These are phyloP conservation scores for Cornus controversa DNA, from an alignment of 148 eudicot genomes.

Conservation along the genomic window DNA sequence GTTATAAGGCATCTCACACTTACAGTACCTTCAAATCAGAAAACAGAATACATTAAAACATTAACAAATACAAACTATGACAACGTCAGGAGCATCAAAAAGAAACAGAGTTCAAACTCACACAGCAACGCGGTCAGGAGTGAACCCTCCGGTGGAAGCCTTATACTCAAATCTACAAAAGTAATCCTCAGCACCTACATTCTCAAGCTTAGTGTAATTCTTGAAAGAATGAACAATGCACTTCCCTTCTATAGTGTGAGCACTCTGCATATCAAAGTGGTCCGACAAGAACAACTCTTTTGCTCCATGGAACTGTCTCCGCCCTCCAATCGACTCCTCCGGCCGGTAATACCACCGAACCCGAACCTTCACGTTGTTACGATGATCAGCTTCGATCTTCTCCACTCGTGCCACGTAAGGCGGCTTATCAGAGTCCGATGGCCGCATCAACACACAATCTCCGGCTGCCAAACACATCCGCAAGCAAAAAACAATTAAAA, in stretches of 20 bases:
- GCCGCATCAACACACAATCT: constrained; percentile 56
- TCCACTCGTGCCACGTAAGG: constrained; percentile 51
- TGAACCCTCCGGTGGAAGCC: constrained; percentile 51
- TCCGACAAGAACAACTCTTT: constrained; percentile 56
- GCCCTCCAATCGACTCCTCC: constrained; percentile 52
- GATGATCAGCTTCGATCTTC: constrained; percentile 44
- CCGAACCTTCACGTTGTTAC: constrained; percentile 45
- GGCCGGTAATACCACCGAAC: constrained; percentile 58
- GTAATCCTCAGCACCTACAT: constrained; percentile 51
- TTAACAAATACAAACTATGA: neutral
- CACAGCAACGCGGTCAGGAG: constrained; percentile 59
- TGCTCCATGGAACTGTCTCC: constrained; percentile 53
- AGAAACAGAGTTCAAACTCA: constrained; percentile 21
- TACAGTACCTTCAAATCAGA: constrained; percentile 48
- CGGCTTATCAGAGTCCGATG: constrained; percentile 41
- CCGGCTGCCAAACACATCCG: constrained; percentile 35
- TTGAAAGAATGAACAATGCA: constrained; percentile 53
- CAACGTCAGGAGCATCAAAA: neutral
- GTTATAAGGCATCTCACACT: constrained; percentile 69
- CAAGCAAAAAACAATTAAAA: neutral
- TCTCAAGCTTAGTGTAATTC: constrained; percentile 55
- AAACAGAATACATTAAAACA: neutral
- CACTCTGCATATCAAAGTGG: constrained; percentile 54
- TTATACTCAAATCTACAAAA: constrained; percentile 61
- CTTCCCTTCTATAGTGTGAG: constrained; percentile 56